Evolutionary conservation across 2,329 filamentous ascomycete genomes (phyloP), one percentile per base, ranked within the genome.

Genomic region (Pseudogymnoascus sp.): DNA sequence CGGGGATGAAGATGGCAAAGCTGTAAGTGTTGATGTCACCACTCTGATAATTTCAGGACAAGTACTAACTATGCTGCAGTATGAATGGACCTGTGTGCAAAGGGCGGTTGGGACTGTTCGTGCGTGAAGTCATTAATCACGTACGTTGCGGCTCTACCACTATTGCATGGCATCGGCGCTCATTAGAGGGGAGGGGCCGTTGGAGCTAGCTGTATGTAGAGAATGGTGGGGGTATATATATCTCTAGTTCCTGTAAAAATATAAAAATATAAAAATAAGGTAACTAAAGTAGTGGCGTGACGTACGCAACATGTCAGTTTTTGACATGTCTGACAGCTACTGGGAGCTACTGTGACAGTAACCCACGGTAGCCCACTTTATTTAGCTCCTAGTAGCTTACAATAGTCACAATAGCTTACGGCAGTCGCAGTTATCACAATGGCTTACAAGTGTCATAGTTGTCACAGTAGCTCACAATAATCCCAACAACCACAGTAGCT

Each of bases 1-100:
- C 0, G 95, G 93, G 2, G 95, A 97, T 77, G 95, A 97, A 67
- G 89, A 92, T 67, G 95, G 95, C 31, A 83, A 88, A 79, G 93
- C 99, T 76, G 90, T 95, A 73, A 84, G 87, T 84, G 64, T 62
- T 60, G 19, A 26, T 9, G 19, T 40, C 38, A 60, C 17, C 3
- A 10, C n/a, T 19, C 17, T 7, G 5, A 19, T 21, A 56, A 10
- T 21, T 42, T 26, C 19, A 62, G 33, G 65, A 38, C 59, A 60
- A 65, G 69, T 62, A 38, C 29, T 59, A 64, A 68, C 37, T 50
- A 5, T 21, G 13, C 29, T 10, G 21, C 65, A 87, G 84, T 86
- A 84, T 69, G 84, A 87, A 72, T 87, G 84, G 84, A 85, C 70
- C 64, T 71, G 69, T 35, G 65, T 67, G 26, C 37, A 56, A 46